Evolutionary conservation across 1,284 basidiomycete species (phyloP).

Genomic region (Austroboletus niveus): DNA sequence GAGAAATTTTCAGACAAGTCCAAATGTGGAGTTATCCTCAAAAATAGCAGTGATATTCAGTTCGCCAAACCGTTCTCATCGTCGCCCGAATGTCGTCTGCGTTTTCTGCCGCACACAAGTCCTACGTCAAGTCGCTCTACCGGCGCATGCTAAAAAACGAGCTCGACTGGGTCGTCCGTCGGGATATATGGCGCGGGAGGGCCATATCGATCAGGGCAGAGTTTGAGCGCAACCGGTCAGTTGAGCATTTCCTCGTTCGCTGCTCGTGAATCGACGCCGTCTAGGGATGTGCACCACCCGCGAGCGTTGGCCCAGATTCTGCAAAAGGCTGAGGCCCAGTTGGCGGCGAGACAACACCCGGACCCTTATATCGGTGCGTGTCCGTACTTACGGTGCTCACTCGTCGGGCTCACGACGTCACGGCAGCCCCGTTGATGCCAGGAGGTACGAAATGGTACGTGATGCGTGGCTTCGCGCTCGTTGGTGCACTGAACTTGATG

Average conservation of each 20-base stretch:
- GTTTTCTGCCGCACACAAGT: slow-evolving; percentile 77
- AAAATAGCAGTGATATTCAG: slow-evolving; percentile 4
- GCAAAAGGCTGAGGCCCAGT: slow-evolving; percentile 76
- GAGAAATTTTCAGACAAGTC: slow-evolving; percentile 7
- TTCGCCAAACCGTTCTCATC: not conserved
- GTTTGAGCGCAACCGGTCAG: slow-evolving; percentile 89
- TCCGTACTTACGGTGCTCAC: not conserved
- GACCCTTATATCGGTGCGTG: slow-evolving; percentile 87
- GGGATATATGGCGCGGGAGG: slow-evolving; percentile 82
- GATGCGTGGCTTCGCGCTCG: not conserved
- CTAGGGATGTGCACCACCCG: slow-evolving; percentile 86
- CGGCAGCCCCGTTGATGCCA: slow-evolving; percentile 68
- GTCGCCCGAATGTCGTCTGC: slow-evolving; percentile 42
- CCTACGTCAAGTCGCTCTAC: slow-evolving; percentile 92
- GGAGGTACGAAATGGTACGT: slow-evolving; percentile 89
- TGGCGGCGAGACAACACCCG: slow-evolving; percentile 74
- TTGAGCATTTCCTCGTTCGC: slow-evolving; percentile 4
- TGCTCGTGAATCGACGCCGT: not conserved
- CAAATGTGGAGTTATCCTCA: slow-evolving; percentile 14
- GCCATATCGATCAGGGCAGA: slow-evolving; percentile 86
- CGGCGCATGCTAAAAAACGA: slow-evolving; percentile 82
- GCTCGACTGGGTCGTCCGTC: slow-evolving; percentile 84
- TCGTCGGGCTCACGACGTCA: slow-evolving; percentile 1
- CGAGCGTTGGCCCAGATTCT: slow-evolving; percentile 81
- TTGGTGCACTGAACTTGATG: slow-evolving; percentile 16